Evolutionary conservation across 1,284 basidiomycete species (phyloP).

Genomic region (Irpex sp.): DNA sequence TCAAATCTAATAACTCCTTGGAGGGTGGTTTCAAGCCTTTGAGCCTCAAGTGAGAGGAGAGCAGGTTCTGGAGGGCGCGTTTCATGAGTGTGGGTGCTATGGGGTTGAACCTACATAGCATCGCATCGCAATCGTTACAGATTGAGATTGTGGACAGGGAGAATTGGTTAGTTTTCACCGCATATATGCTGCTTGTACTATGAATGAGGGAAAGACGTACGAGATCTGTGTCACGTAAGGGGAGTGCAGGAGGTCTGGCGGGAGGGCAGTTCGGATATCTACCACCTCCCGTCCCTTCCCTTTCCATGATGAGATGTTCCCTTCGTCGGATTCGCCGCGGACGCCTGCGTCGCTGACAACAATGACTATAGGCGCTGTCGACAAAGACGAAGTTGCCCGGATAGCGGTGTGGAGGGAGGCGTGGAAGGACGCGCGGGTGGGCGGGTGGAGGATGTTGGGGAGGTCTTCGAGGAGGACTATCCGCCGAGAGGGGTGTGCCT

Average conservation of each 20-base stretch:
- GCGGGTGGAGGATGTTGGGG: constrained; percentile 81
- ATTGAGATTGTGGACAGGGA: background rate
- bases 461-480: constrained; percentile 89
- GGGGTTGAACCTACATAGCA: constrained; percentile 80
- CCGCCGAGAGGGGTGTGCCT: background rate
- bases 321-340: constrained; percentile 63
- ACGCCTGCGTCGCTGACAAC: constrained; percentile 82
- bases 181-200: background rate
- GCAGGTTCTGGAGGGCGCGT: constrained; percentile 71
- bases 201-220: constrained; percentile 37
- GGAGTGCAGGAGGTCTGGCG: constrained; percentile 53
- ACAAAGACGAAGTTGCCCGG: constrained; percentile 30
- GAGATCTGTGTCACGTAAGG: constrained; percentile 73
- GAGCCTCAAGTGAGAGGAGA: constrained; percentile 44
- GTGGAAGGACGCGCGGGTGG: constrained; percentile 78
- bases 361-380: constrained; percentile 64
- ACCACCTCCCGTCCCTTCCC: constrained; percentile 52
- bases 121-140: too few relatives aligned
- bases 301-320: constrained; percentile 41
- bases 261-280: constrained; percentile 68
- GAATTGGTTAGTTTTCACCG: background rate
- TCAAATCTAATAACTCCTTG: constrained; percentile 66
- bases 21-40: constrained; percentile 37
- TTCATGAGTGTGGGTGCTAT: constrained; percentile 85
- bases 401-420: constrained; percentile 61